Percentiles rank a stretch among this genome's conserved stretches.
Conservation (phyloP, 2,329 filamentous ascomycete species). For the Fusarium globosum region DNA sequence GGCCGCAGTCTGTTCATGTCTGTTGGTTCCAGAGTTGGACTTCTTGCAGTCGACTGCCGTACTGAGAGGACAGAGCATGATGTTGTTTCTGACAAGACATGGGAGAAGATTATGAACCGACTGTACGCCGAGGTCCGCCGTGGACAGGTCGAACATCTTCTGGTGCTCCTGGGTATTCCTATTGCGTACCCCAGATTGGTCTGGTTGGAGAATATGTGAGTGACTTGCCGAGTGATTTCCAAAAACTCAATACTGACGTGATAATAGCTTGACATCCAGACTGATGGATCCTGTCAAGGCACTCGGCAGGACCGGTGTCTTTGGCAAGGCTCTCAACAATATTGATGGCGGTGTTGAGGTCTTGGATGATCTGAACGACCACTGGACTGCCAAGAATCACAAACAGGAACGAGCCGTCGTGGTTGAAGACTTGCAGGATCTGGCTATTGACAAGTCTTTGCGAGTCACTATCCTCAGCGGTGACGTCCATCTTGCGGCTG, state of each 20-base stretch:
- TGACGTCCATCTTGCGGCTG: constrained; percentile 90
- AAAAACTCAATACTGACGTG: constrained; percentile 46
- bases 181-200: constrained; percentile 82
- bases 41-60: constrained; percentile 89
- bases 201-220: constrained; percentile 77
- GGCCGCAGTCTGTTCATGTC: constrained; percentile 89
- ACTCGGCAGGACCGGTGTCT: constrained; percentile 81
- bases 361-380: constrained; percentile 91
- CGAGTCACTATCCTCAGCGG: constrained; percentile 93
- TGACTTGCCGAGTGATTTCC: constrained; percentile 20
- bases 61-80: constrained; percentile 89
- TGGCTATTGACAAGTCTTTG: constrained; percentile 92
- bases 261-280: constrained; percentile 78
- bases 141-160: constrained; percentile 87
- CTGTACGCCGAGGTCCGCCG: constrained; percentile 84
- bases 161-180: constrained; percentile 87
- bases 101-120: constrained; percentile 87
- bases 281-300: constrained; percentile 91
- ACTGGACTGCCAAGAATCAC: constrained; percentile 97
- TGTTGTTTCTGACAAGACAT: constrained; percentile 82
- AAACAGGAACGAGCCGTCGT: constrained; percentile 89
- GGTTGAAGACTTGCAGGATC: constrained; percentile 90
- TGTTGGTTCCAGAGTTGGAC: constrained; percentile 80
- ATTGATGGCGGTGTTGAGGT: constrained; percentile 94
- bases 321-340: constrained; percentile 85